Conservation (phyloP, 148 eudicot species). For the Fagopyrum esculentum region DNA sequence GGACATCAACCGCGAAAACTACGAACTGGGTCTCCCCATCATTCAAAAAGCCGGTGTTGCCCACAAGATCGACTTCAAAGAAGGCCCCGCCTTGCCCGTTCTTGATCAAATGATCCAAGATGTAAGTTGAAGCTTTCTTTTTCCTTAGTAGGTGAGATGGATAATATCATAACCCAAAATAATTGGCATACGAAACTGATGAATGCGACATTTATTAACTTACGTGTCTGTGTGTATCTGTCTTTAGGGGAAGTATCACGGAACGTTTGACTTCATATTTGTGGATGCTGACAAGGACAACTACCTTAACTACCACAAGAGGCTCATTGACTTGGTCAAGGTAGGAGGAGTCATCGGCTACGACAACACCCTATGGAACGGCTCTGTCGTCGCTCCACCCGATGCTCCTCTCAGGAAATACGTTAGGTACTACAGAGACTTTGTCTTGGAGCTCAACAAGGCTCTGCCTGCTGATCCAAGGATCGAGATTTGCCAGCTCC, state of each 20-base stretch:
- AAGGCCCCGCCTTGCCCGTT: constrained; percentile 26
- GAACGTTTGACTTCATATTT: constrained; percentile 25
- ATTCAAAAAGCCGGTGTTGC: constrained; percentile 25
- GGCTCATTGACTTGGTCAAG: constrained; percentile 22
- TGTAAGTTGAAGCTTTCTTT: background rate
- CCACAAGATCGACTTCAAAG: constrained; percentile 25
- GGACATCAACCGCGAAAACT: constrained; percentile 26
- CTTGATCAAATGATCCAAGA: constrained; percentile 21
- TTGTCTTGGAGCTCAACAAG: constrained; percentile 15
- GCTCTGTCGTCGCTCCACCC: constrained; percentile 19
- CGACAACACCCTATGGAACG: constrained; percentile 36
- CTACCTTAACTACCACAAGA: constrained; percentile 30
- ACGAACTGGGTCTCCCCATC: constrained; percentile 22
- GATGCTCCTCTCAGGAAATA: constrained; percentile 13
- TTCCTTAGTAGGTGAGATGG: background rate
- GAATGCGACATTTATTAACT: background rate
- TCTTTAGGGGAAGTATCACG: constrained; percentile 25
- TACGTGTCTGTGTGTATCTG: background rate
- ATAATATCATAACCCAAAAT: background rate
- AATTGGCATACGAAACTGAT: background rate
- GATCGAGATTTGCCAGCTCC: constrained; percentile 23
- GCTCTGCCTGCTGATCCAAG: constrained; percentile 23
- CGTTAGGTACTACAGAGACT: constrained; percentile 1
- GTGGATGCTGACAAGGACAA: constrained; percentile 34
- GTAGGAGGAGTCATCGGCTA: constrained; percentile 30